Base-by-base conservation (phyloP, 202 grass and related monocot species). In the Schoenoplectus triqueter region DNA sequence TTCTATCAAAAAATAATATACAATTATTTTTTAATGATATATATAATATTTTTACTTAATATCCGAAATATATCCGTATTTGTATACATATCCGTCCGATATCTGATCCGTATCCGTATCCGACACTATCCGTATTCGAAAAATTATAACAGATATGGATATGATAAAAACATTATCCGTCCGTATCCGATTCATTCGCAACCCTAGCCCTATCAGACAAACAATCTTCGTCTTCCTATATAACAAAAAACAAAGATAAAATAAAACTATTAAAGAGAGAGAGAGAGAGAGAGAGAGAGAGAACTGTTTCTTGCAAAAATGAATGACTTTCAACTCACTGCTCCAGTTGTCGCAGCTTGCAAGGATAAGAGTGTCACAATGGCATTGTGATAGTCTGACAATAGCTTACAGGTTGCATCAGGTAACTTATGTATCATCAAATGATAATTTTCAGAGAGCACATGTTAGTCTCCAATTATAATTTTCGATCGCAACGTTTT, bases 301-400 rank as follows among this genome's bases (percentile, higher is more conserved):
- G 59, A 72, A 3, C 13, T 61, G 5, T 0, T 2, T 87, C 1
- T 80, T 4, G 48, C 65, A 80, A 18, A 19, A 7, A 18, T 40
- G 2, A 48, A 62, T 69, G 65, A 71, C 84, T 48, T 50, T 78
- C 69, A 44, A 74, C 92, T 93, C 91, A 98, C 95, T 87, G 94
- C 87, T 69, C 80, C 92, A 64, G 85, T 89, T 41, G 89, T 85
- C 47, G 95, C 95, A 84, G 95, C 87, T 88, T 93, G 92, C 63
- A 98, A 85, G 57, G 95, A 88, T 81, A 98, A 82, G 78, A 98
- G 64, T 88, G 89, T 93, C 72, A 98, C 92, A 11, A 88, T 98
- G 82, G 91, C 90, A 87, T 83, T 87, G 66, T 95, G 95, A 73
- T 98, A 98, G 80, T 98, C 92, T 66, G 88, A 86, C 85, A 98